Percentiles rank a stretch among this genome's conserved stretches.
Evolutionary conservation across 306 rosid species (phyloP).

Genomic region (Fragaria nilgerrensis): DNA sequence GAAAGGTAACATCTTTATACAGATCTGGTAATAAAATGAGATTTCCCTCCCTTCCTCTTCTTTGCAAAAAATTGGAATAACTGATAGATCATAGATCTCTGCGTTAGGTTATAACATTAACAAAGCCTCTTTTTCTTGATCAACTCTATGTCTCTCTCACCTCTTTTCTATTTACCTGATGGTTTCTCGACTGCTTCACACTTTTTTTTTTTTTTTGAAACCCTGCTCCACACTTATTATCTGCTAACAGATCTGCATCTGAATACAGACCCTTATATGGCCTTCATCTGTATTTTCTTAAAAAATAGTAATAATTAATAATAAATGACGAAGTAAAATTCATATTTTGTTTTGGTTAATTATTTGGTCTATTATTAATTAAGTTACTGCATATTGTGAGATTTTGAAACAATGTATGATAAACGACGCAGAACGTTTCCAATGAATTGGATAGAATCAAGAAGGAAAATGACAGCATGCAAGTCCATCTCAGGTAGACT

Average conservation of each 20-base stretch:
- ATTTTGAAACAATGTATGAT: slow-evolving; percentile 22
- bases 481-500: slow-evolving; percentile 67
- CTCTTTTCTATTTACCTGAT: neutral
- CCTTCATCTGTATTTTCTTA: neutral
- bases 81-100: slow-evolving; percentile 7
- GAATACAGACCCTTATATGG: neutral
- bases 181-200: slow-evolving; percentile 7
- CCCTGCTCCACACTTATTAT: neutral
- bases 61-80: slow-evolving; percentile 45
- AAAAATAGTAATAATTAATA: neutral
- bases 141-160: neutral
- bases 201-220: no score
- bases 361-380: neutral
- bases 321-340: neutral
- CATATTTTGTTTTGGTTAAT: neutral
- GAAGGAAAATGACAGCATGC: slow-evolving; percentile 93
- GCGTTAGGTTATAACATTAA: slow-evolving; percentile 2
- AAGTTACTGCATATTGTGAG: neutral
- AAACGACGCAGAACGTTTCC: slow-evolving; percentile 55
- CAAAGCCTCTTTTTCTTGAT: slow-evolving; percentile 10
- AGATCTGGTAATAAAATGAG: slow-evolving; percentile 48
- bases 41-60: slow-evolving; percentile 40
- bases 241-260: neutral
- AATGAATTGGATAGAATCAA: slow-evolving; percentile 77
- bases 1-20: slow-evolving; percentile 42